Evolutionary conservation across 352 stramenopile genomes (phyloP), one percentile per base, ranked within the genome.

Genomic region (Globisporangium carolinianum): DNA sequence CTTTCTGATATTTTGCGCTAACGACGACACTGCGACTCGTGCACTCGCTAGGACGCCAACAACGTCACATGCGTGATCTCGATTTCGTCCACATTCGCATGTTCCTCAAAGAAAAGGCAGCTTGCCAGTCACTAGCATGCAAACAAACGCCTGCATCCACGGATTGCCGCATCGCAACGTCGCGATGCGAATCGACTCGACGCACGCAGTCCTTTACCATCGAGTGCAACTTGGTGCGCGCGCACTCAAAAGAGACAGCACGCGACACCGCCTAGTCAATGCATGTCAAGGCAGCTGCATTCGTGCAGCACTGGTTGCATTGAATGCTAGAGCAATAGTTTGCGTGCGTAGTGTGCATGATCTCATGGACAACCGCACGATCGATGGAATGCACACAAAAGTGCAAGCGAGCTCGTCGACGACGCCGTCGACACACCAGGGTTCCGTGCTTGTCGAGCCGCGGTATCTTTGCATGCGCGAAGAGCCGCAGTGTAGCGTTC

Each of bases 1-100:
- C 38, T 53, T 63, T 58, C 51, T 63, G 58, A 63, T 55, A 55
- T 56, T 51, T 61, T 41, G 42, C 56, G 47, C 39, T 49, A 17
- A 51, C 42, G 3, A 51, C 42, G 3, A 46, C 24, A 3, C 24
- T 32, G 24, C 24, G 3, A 2, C 24, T 32, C 24, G 24, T 32
- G 24, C 24, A 32, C 24, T 32, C 24, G 24, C 3, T 32, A 32
- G 24, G 24, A 32, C 24, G 24, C 24, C 24, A 32, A 32, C 24
- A 32, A 32, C 3, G 24, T 32, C 24, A 32, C 24, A 32, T 46
- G 41, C 56, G 55, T 61, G 18, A 12, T 8, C 41, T 61, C 39
- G 56, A 56, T 61, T 47, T 49, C 18, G 24, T 43, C 39, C 8
- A 9, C 39, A 43, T 4, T 43, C 15, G 9, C 41, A 46, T 43